Evolutionary conservation across 2,329 filamentous ascomycete genomes (phyloP).

Genomic region (Ophiocordyceps australis): DNA sequence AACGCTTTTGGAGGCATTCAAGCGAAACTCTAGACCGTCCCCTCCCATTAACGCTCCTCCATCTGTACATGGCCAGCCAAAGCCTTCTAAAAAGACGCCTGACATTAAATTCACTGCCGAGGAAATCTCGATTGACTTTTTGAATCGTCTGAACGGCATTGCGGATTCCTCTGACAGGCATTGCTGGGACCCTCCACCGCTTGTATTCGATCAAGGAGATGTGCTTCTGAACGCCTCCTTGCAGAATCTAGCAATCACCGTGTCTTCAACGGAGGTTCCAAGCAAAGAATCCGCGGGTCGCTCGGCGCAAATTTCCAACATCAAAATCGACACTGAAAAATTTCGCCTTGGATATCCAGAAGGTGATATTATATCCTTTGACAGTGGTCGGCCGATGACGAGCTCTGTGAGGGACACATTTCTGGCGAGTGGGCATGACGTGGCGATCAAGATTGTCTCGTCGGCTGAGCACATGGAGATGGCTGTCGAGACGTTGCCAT

Average conservation of each 20-base stretch:
- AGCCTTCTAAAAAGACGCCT: conserved; percentile 8
- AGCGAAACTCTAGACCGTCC: conserved; percentile 8
- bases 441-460: conserved; percentile 33
- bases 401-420: conserved; percentile 41
- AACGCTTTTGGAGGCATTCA: conserved; percentile 27
- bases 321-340: conserved; percentile 30
- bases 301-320: no score
- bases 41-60: conserved; percentile 2
- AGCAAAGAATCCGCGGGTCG: no score
- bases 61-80: conserved; percentile 2
- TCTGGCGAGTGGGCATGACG: conserved; percentile 35
- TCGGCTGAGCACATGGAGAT: conserved; percentile 27
- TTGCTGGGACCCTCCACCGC: conserved; percentile 18
- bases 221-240: conserved; percentile 33
- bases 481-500: conserved; percentile 57
- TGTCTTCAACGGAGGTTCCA: conserved; percentile 7
- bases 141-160: conserved; percentile 34
- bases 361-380: conserved; percentile 45
- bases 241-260: conserved; percentile 19
- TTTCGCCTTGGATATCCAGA: conserved; percentile 44
- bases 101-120: conserved; percentile 26
- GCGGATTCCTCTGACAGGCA: conserved; percentile 29
- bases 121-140: conserved; percentile 33
- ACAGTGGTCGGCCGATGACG: conserved; percentile 35
- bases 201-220: conserved; percentile 28